These are phyloP conservation scores for Helotiales sp. DNA, from an alignment of 2,329 filamentous ascomycete genomes.

Conservation along the genomic window DNA sequence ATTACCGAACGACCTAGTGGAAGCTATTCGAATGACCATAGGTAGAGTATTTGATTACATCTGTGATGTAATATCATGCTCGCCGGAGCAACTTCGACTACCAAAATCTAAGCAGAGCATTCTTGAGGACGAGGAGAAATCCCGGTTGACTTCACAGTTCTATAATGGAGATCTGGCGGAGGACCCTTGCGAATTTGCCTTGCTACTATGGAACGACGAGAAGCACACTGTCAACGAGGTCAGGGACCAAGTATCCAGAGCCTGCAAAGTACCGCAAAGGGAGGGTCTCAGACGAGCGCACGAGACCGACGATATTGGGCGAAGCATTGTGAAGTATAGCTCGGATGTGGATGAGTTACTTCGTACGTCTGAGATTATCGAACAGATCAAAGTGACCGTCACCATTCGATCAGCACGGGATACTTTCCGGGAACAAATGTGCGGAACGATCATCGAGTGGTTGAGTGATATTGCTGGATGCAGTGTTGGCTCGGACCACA, in stretches of 20 bases:
- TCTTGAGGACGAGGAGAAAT: conserved; percentile 75
- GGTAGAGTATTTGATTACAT: conserved; percentile 87
- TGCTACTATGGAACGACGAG: conserved; percentile 97
- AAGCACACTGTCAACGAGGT: conserved; percentile 96
- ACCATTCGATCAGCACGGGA: conserved; percentile 92
- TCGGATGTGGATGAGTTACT: conserved; percentile 72
- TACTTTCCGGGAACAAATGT: conserved; percentile 98
- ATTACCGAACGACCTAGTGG: conserved; percentile 73
- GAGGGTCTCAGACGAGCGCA: conserved; percentile 76
- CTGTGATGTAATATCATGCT: conserved; percentile 97
- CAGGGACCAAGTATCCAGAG: conserved; percentile 82
- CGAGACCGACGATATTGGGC: conserved; percentile 85
- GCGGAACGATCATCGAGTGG: conserved; percentile 96
- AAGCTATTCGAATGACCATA: conserved; percentile 82
- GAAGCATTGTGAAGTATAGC: conserved; percentile 79
- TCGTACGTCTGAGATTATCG: conserved; percentile 78
- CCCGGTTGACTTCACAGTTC: conserved; percentile 74
- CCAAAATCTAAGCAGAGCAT: conserved; percentile 83
- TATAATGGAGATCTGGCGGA: conserved; percentile 66
- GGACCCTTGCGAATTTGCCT: conserved; percentile 72
- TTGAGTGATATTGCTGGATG: conserved; percentile 89
- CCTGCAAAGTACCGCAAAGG: conserved; percentile 70
- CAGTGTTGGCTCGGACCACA: conserved; percentile 75
- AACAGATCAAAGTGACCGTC: conserved; percentile 94
- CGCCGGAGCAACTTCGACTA: conserved; percentile 88